Percentiles rank a stretch among this genome's conserved stretches.
phyloP scores from a whole-genome alignment of 257 asterid genomes.

The Paraleonurus japonicus region DNA sequence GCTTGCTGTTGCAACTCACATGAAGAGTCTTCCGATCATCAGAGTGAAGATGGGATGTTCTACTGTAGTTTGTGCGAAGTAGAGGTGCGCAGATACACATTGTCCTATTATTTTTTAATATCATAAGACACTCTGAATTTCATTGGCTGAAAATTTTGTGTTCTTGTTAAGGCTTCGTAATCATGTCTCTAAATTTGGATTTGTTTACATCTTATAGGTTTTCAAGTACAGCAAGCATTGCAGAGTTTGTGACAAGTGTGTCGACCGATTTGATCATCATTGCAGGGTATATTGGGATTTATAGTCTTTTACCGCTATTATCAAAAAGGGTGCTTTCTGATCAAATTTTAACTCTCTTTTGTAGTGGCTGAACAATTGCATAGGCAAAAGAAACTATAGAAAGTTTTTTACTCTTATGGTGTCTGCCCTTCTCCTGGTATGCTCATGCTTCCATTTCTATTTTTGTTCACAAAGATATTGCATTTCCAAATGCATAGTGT shows the following conservation, averaged over 20 bases:
- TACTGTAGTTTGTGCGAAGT: constrained; percentile 98
- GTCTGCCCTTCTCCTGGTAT: constrained; percentile 93
- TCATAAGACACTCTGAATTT: neutral
- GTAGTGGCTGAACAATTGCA: constrained; percentile 98
- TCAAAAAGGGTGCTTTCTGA: constrained; percentile 13
- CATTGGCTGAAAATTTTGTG: neutral
- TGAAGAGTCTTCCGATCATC: constrained; percentile 66
- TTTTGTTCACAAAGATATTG: neutral
- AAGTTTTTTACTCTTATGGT: constrained; percentile 94
- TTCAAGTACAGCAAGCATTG: constrained; percentile 98
- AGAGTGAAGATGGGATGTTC: constrained; percentile 97
- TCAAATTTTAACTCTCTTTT: constrained; percentile 26
- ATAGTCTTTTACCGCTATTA: neutral
- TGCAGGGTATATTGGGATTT: constrained; percentile 70
- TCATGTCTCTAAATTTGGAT: neutral
- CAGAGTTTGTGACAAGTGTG: constrained; percentile 97
- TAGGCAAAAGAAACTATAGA: constrained; percentile 89
- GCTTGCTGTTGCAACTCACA: constrained; percentile 54
- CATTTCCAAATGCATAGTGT: neutral
- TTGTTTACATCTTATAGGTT: constrained; percentile 56
- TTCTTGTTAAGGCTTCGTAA: too few relatives aligned
- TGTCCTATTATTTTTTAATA: neutral
- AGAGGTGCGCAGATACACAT: constrained; percentile 55
- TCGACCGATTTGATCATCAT: constrained; percentile 92
- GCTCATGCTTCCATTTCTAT: constrained; percentile 29